Base-by-base conservation (phyloP, 192 early-diverging fungal genomes). In the Cladochytrium replicatum region DNA sequence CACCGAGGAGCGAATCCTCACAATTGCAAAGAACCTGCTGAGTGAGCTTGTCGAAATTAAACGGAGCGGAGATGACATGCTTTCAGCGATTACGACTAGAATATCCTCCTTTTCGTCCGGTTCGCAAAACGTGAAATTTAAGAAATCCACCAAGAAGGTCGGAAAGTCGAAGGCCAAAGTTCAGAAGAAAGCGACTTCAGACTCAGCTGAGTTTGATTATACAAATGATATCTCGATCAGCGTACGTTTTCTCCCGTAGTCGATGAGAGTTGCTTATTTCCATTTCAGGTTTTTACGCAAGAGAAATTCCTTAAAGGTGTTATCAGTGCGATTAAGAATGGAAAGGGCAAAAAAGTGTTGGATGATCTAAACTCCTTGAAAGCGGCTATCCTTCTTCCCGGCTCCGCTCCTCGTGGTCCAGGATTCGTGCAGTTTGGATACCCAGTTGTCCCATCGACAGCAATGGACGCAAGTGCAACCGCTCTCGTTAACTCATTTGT, bases 251-350 rank as follows among this genome's bases (percentile, higher is more conserved):
- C n/a, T n/a, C n/a, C n/a, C n/a, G n/a, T n/a, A n/a, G n/a, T n/a
- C n/a, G n/a, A n/a, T n/a, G n/a, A n/a, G n/a, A n/a, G n/a, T n/a
- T n/a, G n/a, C n/a, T n/a, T n/a, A n/a, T n/a, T n/a, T n/a, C n/a
- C n/a, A n/a, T n/a, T n/a, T n/a, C n/a, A n/a, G n/a, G n/a, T n/a
- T 6, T 84, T 89, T 58, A 68, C 60, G 17, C 87, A 89, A 41
- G 79, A 83, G 46, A 41, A 50, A 1, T 77, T 86, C 58, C 58
- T 87, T 32, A 74, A 72, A 49, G 38, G 52, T 15, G 24, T 84
- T 6, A 27, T 80, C 25, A 61, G 61, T 26, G 54, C 54, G 32
- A 43, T 63, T 32, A 64, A 76, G 50, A 53, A 63, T 29, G 64
- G 62, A 30, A 54, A 26, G 45, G 19, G 23, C 25, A 32, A 42